Evolutionary conservation across 2,329 filamentous ascomycete genomes (phyloP), one percentile per base, ranked within the genome.

Genomic region (Alternaria gansuensis): DNA sequence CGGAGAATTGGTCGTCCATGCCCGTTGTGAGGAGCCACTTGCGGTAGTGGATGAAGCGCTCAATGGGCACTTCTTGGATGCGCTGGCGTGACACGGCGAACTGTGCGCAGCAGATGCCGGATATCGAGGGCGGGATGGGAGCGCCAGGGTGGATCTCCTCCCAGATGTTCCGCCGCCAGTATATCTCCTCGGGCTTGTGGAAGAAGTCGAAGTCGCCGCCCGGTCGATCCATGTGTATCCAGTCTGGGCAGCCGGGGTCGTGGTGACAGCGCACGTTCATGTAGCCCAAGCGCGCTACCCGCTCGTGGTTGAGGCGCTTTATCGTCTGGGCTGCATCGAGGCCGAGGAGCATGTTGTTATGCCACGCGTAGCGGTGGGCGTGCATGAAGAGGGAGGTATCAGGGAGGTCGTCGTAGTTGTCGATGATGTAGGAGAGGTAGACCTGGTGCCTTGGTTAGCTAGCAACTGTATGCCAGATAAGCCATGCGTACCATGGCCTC

Each of bases 361-460:
- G 87, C 86, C 85, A 88, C 33, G 83, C 82, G 43, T 73, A 76
- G 63, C 80, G 81, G 57, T 78, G 76, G 29, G 84, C 81, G 73
- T 88, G 87, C 77, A 86, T 83, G 75, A 88, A 88, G 49, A 87
- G 81, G 41, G 82, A 78, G 21, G 87, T 81, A 64, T 88, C 86
- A 2, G 85, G 81, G 2, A 88, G 80, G 11, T 82, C 74, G 41
- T 87, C 77, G 72, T 88, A 89, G 69, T 87, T 80, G 62, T 88
- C 85, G 69, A 88, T 85, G 60, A 88, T 83, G 73, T 85, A 88
- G 41, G 84, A 84, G 46, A 88, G 78, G 71, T 88, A 88, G 44
- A 76, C 74, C 74, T 77, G 55, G 39, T 34, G 49, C 17, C 7
- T 24, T 6, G 6, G 33, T 65, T 51, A 67, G 59, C 57, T 8